Base-by-base conservation (phyloP, 208 protist genomes). In the Wallacemonas sp. region DNA sequence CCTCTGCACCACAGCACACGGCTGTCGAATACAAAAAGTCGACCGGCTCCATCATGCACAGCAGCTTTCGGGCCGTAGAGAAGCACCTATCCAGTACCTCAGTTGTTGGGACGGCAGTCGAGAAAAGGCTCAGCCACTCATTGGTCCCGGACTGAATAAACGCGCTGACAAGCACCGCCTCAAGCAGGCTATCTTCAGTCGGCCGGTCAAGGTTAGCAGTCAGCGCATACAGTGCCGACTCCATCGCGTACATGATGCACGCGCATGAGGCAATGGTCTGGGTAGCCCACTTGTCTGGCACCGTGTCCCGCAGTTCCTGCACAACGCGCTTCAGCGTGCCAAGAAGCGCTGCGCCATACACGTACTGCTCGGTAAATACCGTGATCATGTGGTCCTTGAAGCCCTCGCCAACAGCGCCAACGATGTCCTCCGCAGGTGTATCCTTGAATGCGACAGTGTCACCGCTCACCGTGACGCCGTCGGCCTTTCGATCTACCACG, bases 341-440 rank as follows among this genome's bases (percentile, higher is more conserved):
- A 12, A 95, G 71, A 26, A 95, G 63, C 10, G 79, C 77, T 8
- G 83, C 76, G 24, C 81, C 70, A 65, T 91, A 93, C 44, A 89
- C 85, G 66, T 95, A 89, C 72, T 95, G 84, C 59, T 89, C 87
- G 29, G 87, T 91, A 57, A 92, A 89, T 6, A 92, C 50, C n/a
- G 86, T 83, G 34, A 91, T 83, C 85, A 92, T 88, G 21, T 70
- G 66, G 63, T 92, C 74, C 67, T 85, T 90, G 63, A 92, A 93
- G 6, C 86, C 90, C 27, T 95, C 90, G 21, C 90, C 89, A 42
- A 95, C 76, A 4, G 83, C 80, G 8, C 90, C 90, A 64, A 95
- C 71, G 32, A 91, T 64, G 52, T 91, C 86, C 15, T 75, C 67
- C 9, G 58, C 85, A 12, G 74, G 77, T 12, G 82, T 52, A 32